Percentiles rank a stretch among this genome's conserved stretches.
Conservation (phyloP, 2,329 filamentous ascomycete species). For the Aspergillus fumigatiaffinis region DNA sequence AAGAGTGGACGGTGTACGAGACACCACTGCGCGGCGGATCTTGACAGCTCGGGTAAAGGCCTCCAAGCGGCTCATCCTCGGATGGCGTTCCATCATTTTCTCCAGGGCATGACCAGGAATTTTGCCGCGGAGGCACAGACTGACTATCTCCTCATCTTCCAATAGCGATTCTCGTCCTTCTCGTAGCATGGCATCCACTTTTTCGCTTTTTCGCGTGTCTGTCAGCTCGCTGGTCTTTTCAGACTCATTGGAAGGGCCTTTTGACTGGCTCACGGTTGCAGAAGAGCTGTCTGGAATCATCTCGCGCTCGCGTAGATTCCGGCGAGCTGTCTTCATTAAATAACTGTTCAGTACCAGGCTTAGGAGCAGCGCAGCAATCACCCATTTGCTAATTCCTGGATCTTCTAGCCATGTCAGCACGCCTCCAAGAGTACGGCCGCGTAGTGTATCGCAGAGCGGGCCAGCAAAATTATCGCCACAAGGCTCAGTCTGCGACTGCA, state of each 20-base stretch:
- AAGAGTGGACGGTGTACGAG: conserved; percentile 78
- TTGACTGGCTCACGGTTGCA: conserved; percentile 28
- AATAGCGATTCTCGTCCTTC: conserved; percentile 75
- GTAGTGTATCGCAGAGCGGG: conserved; percentile 52
- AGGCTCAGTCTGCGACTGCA: conserved; percentile 41
- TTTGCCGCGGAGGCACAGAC: conserved; percentile 81
- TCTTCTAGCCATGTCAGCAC: conserved; percentile 93
- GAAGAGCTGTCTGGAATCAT: conserved; percentile 49
- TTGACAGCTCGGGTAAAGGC: conserved; percentile 81
- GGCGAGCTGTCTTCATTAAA: conserved; percentile 92
- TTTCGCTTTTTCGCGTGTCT: conserved; percentile 57
- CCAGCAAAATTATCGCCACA: no score
- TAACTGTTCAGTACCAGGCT: conserved; percentile 95
- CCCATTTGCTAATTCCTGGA: conserved; percentile 95
- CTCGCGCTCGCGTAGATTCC: conserved; percentile 89
- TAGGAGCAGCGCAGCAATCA: conserved; percentile 81
- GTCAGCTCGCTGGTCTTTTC: conserved; percentile 33
- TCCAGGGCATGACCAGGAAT: conserved; percentile 93
- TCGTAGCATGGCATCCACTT: conserved; percentile 73
- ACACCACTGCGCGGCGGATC: conserved; percentile 80
- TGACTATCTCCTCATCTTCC: conserved; percentile 79
- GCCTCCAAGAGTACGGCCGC: conserved; percentile 78
- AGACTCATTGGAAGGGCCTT: not conserved
- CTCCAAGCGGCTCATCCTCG: conserved; percentile 46
- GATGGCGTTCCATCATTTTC: conserved; percentile 81